Evolutionary conservation across 495 filamentous ascomycete species (phyloP).

Genomic region (Talaromyces proteolyticus): DNA sequence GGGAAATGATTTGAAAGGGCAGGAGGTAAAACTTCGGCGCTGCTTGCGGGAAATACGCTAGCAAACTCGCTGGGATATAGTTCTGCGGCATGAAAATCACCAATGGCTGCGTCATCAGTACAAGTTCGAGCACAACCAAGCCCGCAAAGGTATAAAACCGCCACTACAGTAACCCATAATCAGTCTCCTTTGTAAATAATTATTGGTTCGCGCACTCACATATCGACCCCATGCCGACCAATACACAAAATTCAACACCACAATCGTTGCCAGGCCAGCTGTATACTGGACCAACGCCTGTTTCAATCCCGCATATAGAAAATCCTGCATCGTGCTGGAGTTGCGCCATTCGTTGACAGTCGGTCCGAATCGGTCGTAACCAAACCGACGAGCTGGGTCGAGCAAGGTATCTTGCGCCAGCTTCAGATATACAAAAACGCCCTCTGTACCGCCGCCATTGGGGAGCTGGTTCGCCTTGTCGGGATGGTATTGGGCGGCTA

Average conservation of each 20-base stretch:
- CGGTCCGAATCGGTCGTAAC: conserved; percentile 89
- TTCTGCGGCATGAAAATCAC: conserved; percentile 27
- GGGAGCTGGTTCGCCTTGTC: conserved; percentile 59
- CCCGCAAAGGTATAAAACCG: conserved; percentile 70
- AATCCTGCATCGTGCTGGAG: conserved; percentile 69
- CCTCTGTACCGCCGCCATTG: conserved; percentile 31
- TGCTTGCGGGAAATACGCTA: conserved; percentile 47
- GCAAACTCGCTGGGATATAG: conserved; percentile 32
- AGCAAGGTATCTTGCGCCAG: conserved; percentile 76
- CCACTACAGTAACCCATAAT: conserved; percentile 48
- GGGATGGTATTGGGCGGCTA: conserved; percentile 82
- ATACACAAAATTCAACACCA: conserved; percentile 66
- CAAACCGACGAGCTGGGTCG: conserved; percentile 76
- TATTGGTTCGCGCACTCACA: conserved; percentile 28
- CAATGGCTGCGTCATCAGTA: conserved; percentile 60
- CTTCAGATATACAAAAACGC: conserved; percentile 76
- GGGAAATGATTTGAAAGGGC: conserved; percentile 77
- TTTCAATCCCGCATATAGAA: conserved; percentile 57
- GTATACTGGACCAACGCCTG: conserved; percentile 59
- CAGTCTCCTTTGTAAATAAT: background rate
- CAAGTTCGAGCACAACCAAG: conserved; percentile 68
- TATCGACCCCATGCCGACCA: conserved; percentile 79
- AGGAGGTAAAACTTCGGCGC: conserved; percentile 55
- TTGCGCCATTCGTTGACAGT: conserved; percentile 63
- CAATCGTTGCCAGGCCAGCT: conserved; percentile 52